Percentiles rank a stretch among this genome's conserved stretches.
phyloP scores from a whole-genome alignment of 345 rosid species.

The Heritiera fomes region DNA sequence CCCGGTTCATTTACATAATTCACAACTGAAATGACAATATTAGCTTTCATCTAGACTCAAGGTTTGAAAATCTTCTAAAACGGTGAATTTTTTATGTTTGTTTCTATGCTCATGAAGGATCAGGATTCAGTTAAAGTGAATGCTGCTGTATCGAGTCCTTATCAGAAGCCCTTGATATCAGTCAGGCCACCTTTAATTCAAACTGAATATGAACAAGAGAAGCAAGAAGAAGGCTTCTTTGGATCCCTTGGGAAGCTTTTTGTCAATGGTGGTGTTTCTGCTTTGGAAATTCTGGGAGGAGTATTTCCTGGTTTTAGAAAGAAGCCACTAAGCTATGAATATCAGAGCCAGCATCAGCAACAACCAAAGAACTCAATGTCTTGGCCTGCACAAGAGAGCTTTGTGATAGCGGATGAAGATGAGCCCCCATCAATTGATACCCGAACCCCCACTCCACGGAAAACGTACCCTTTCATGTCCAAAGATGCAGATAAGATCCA shows the following conservation, averaged over 20 bases:
- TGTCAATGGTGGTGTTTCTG: constrained; percentile 49
- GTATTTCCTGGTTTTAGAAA: constrained; percentile 59
- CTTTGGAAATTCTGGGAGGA: constrained; percentile 67
- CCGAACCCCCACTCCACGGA: constrained; percentile 78
- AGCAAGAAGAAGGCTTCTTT: constrained; percentile 75
- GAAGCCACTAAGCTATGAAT: constrained; percentile 44
- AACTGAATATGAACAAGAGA: constrained; percentile 62
- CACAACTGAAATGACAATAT: constrained; percentile 11
- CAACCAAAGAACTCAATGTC: constrained; percentile 41
- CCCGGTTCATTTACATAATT: not conserved
- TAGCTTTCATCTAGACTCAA: not conserved
- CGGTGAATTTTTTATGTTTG: not conserved
- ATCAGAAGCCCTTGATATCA: constrained; percentile 58
- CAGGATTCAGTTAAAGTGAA: constrained; percentile 32
- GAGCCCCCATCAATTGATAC: constrained; percentile 87
- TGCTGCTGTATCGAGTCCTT: constrained; percentile 30
- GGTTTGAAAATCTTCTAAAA: not conserved
- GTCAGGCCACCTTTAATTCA: constrained; percentile 78
- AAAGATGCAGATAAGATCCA: constrained; percentile 89
- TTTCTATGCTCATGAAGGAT: constrained; percentile 45
- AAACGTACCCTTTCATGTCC: constrained; percentile 92
- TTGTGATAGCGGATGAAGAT: constrained; percentile 69
- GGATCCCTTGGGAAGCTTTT: constrained; percentile 63
- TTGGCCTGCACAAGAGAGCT: constrained; percentile 80
- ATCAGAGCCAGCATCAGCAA: constrained; percentile 31